A percentile compares a stretch with the other conserved stretches of the same genome.
Evolutionary conservation across 805 yeast genomes (phyloP).

Genomic region (Ogataea corticis): DNA sequence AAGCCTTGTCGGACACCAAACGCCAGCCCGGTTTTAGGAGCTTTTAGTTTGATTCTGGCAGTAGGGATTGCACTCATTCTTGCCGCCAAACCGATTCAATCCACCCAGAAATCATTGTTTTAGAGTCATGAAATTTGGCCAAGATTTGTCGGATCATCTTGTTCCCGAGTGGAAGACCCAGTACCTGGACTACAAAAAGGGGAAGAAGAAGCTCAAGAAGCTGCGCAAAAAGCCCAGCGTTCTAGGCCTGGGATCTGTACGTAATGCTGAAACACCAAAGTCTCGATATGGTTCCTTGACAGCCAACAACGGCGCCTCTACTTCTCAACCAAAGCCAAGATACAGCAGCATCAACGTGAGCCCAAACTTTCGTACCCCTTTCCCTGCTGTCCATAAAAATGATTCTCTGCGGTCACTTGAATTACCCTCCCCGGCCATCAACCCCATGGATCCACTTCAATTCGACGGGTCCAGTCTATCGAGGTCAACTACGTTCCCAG

Average conservation of each 20-base stretch:
- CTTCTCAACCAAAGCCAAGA: background rate
- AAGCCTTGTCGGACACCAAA: too few species aligned
- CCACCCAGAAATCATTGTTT: too few species aligned
- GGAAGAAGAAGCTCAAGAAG: constrained; percentile 40
- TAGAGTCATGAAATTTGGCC: constrained; percentile 63
- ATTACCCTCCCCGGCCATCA: constrained; percentile 31
- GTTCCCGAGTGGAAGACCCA: constrained; percentile 89
- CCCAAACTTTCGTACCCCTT: background rate
- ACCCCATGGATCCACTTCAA: constrained; percentile 8
- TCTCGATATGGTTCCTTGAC: background rate
- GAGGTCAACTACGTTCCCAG: background rate
- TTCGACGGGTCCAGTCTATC: background rate
- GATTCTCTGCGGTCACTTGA: constrained; percentile 21
- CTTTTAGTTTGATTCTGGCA: too few species aligned
- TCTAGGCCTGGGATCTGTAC: background rate
- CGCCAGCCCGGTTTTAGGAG: too few species aligned
- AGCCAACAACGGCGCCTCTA: background rate
- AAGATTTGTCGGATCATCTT: constrained; percentile 61
- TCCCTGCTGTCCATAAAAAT: background rate
- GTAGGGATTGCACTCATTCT: too few species aligned
- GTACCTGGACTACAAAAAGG: constrained; percentile 68
- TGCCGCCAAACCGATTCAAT: too few species aligned
- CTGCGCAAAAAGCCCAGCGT: constrained; percentile 23
- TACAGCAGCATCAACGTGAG: constrained; percentile 8
- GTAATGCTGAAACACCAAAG: too few species aligned